Percentiles rank a stretch among this genome's conserved stretches.
phyloP scores from a whole-genome alignment of 305 asterid species.

The Plantago coronopus region DNA sequence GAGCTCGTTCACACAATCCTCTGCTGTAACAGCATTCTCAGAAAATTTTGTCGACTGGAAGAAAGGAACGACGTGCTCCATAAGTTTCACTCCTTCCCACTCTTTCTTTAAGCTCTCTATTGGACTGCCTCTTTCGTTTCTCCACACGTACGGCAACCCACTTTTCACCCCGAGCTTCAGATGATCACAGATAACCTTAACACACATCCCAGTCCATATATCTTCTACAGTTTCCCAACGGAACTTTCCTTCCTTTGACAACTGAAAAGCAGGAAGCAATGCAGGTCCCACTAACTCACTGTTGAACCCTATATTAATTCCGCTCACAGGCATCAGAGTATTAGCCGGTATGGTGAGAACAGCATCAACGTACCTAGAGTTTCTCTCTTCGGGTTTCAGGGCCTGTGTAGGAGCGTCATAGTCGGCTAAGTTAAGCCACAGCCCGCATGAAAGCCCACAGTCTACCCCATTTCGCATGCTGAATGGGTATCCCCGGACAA shows the following conservation, averaged over 20 bases:
- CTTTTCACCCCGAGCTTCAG: constrained; percentile 70
- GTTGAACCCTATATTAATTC: constrained; percentile 73
- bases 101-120: constrained; percentile 86
- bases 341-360: constrained; percentile 72
- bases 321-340: constrained; percentile 75
- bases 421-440: constrained; percentile 89
- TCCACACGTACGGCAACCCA: constrained; percentile 87
- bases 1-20: constrained; percentile 74
- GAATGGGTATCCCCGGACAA: constrained; percentile 94
- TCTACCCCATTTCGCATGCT: constrained; percentile 80
- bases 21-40: constrained; percentile 49
- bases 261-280: constrained; percentile 64
- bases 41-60: constrained; percentile 64
- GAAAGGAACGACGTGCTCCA: constrained; percentile 91
- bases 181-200: constrained; percentile 81
- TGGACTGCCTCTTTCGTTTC: constrained; percentile 72
- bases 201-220: constrained; percentile 87
- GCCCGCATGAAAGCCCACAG: constrained; percentile 79
- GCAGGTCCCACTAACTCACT: constrained; percentile 79
- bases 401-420: constrained; percentile 93
- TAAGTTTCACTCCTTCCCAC: constrained; percentile 91
- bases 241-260: constrained; percentile 71
- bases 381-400: constrained; percentile 56
- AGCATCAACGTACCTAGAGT: constrained; percentile 70
- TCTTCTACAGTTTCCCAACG: constrained; percentile 96